A percentile compares a stretch with the other conserved stretches of the same genome.
These are phyloP conservation scores for Penicillium diatomitis DNA, from an alignment of 495 filamentous ascomycete genomes.

Conservation along the genomic window DNA sequence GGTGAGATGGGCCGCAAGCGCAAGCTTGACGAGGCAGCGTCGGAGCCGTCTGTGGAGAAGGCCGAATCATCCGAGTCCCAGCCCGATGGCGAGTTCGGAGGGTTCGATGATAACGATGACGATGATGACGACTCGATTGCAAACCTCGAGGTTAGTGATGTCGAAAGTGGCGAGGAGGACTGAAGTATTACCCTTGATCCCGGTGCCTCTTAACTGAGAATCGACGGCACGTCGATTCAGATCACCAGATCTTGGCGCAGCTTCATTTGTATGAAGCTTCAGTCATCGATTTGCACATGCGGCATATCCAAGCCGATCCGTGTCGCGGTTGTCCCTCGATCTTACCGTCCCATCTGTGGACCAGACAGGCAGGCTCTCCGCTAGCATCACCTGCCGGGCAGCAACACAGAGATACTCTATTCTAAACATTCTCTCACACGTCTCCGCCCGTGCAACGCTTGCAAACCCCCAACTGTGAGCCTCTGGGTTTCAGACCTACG, in stretches of 20 bases:
- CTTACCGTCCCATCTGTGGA: not conserved
- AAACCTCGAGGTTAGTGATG: conserved; percentile 35
- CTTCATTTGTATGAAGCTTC: conserved; percentile 7
- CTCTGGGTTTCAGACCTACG: not conserved
- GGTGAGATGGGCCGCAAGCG: conserved; percentile 55
- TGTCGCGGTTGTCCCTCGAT: not conserved
- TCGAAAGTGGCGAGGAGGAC: conserved; percentile 36
- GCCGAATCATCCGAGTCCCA: conserved; percentile 18
- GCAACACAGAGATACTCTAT: not conserved
- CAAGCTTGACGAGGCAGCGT: conserved; percentile 37
- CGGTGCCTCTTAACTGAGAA: not conserved
- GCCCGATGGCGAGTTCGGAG: conserved; percentile 30
- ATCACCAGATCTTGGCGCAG: not conserved
- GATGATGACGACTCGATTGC: conserved; percentile 33
- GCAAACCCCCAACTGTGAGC: too few relatives aligned
- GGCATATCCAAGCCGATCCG: conserved; percentile 3
- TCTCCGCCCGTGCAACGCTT: too few relatives aligned
- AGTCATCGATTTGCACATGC: conserved; percentile 5
- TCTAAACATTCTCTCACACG: too few relatives aligned
- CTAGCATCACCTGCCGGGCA: not conserved
- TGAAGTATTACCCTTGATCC: conserved; percentile 10
- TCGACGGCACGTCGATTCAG: not conserved
- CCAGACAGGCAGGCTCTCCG: not conserved
- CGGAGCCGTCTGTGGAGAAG: conserved; percentile 20
- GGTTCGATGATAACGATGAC: conserved; percentile 25